phyloP scores from a whole-genome alignment of 257 asterid genomes.

The Anisodus tanguticus region DNA sequence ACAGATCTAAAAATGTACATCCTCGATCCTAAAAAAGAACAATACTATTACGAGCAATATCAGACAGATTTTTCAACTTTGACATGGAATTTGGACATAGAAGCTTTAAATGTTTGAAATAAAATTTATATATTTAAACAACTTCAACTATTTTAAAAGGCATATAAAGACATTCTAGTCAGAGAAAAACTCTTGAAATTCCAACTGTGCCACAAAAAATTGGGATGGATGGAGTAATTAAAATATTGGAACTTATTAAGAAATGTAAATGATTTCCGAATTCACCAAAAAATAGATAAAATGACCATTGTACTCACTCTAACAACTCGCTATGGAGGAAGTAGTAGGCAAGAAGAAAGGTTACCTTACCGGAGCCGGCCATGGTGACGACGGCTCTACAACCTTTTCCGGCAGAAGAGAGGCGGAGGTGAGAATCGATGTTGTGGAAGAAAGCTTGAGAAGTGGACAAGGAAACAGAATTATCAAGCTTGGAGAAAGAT shows the following conservation, averaged over 20 bases:
- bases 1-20: neutral
- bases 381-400: conserved; percentile 78
- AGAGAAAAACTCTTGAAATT: too few species aligned
- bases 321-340: neutral
- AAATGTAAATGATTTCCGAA: too few species aligned
- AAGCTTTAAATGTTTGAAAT: too few species aligned
- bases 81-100: too few species aligned
- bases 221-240: too few species aligned
- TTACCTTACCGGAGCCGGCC: conserved; percentile 97
- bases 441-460: conserved; percentile 57
- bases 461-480: conserved; percentile 39
- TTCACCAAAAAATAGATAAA: too few species aligned
- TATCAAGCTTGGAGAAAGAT: conserved; percentile 43
- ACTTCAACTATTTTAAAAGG: too few species aligned
- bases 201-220: too few species aligned
- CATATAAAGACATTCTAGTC: too few species aligned
- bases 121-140: too few species aligned
- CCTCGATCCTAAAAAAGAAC: neutral
- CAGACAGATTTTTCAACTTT: neutral
- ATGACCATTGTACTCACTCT: too few species aligned
- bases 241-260: too few species aligned
- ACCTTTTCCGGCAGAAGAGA: conserved; percentile 50
- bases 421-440: conserved; percentile 64
- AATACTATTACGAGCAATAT: neutral
- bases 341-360: neutral